Evolutionary conservation across 805 yeast species (phyloP), one percentile per base, ranked within the genome.

Genomic region (Naumovozyma castellii): DNA sequence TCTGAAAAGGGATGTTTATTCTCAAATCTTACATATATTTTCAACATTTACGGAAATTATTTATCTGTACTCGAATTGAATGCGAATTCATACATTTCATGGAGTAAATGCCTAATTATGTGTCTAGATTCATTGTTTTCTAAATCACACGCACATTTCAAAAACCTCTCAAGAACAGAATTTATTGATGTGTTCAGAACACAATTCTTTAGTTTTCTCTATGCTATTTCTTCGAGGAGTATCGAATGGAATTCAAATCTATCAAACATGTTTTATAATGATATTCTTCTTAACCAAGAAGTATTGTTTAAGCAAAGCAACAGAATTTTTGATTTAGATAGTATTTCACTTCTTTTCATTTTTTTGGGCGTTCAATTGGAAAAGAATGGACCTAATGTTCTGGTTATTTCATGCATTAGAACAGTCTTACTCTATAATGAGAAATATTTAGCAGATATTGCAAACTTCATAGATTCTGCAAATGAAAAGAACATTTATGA

Each of bases 71-170:
- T 43, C 12, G 32, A 33, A 9, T 40, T 47, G 20, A 30, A 35
- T 4, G 8, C 38, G 12, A 34, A 22, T 43, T 67, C 9, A 48
- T 60, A 35, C 66, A 63, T 17, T 8, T 6, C 25, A 15, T 29
- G 8, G 15, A 9, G 13, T 14, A n/a, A 29, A 18, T 31, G 44
- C 0, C 64, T 65, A 34, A 32, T 67, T n/a, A 43, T 43, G 17
- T 51, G 46, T 28, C 13, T 47, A 5, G 51, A 48, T 14, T 14
- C 49, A 5, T 36, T 38, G 3, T 49, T 43, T 19, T 50, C 45
- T 17, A 33, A 34, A 27, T 30, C 35, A 5, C 15, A 10, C 3
- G n/a, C 9, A 9, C 17, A 31, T 10, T 19, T 36, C 14, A 37
- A 36, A 10, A 34, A 19, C 18, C 18, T 35, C 3, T 16, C 36